Evolutionary conservation across 108 stramenopile species (phyloP), one percentile per base, ranked within the genome.

Genomic region (Ochromonas danica): DNA sequence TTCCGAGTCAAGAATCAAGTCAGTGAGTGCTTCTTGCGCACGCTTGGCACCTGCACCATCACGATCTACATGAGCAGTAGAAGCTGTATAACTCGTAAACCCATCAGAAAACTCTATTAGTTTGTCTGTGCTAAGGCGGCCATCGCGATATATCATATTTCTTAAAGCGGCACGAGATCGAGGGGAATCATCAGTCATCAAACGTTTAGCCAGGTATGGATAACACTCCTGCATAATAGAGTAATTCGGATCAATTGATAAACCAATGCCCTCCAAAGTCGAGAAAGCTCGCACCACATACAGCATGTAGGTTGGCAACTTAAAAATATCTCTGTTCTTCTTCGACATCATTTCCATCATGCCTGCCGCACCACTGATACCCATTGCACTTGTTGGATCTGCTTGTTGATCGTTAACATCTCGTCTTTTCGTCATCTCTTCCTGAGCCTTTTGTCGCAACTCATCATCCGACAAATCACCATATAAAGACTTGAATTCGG

Each of bases 221-320:
- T 92, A 82, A 82, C 96, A 97, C 83, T 94, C 94, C 40, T 95
- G 91, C 74, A 97, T 92, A 80, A 97, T 95, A 57, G 92, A 92
- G 80, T 97, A 97, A 43, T 91, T 88, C 6, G 89, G 81, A 83
- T 95, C 92, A 70, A 95, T 92, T 43, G 85, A 88, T 6, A 97
- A 80, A 14, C 96, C 96, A 61, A 97, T 93, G 62, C 96, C 96
- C 82, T 97, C 96, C 82, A 95, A 83, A 1, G 94, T 93, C 17
- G 90, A 90, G 86, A 95, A 95, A 14, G 89, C 87, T 77, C 94
- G 94, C 74, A 91, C 92, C 83, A 95, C 93, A 87, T 94, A 94
- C 0, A 92, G 91, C 84, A 93, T 94, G 85, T 93, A 93, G 0
- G 92, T 88, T 1, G 92, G 92, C 67, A 92, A 43, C 3, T 87